These are phyloP conservation scores for Mortierella antarctica DNA, from an alignment of 192 early-diverging fungal genomes.

Conservation along the genomic window DNA sequence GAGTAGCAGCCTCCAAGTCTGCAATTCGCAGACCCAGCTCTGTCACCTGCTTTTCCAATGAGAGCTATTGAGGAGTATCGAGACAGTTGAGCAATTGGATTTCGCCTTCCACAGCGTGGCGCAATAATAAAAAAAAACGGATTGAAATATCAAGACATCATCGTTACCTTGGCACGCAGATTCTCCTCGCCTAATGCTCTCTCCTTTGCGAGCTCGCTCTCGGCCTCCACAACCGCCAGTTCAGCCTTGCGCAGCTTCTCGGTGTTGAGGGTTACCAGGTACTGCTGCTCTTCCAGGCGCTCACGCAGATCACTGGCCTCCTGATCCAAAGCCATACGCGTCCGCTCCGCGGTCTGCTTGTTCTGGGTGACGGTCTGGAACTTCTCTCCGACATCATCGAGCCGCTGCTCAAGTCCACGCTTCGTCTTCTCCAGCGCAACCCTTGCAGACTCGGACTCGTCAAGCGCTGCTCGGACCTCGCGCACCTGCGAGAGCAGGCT, in stretches of 20 bases:
- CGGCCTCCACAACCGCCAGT: conserved; percentile 69
- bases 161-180: conserved; percentile 49
- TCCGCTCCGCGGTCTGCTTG: conserved; percentile 76
- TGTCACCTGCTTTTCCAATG: conserved; percentile 86
- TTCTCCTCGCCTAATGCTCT: conserved; percentile 62
- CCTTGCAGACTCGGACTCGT: conserved; percentile 77
- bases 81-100: background rate
- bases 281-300: conserved; percentile 79
- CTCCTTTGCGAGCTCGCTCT: conserved; percentile 82
- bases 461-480: conserved; percentile 65
- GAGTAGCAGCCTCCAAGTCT: conserved; percentile 77
- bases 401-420: conserved; percentile 74
- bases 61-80: conserved; percentile 50
- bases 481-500: conserved; percentile 63
- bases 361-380: conserved; percentile 74
- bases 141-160: too few species aligned
- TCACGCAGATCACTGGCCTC: conserved; percentile 80
- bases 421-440: conserved; percentile 75
- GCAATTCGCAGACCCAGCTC: conserved; percentile 80
- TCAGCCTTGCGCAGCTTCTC: conserved; percentile 78
- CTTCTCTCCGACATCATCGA: conserved; percentile 80
- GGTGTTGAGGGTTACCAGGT: conserved; percentile 67
- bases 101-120: background rate
- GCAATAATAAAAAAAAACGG: background rate
- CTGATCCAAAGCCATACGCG: conserved; percentile 74